Evolutionary conservation across 768 basidiomycete species (phyloP).

Genomic region (Leccinum truebloodii): DNA sequence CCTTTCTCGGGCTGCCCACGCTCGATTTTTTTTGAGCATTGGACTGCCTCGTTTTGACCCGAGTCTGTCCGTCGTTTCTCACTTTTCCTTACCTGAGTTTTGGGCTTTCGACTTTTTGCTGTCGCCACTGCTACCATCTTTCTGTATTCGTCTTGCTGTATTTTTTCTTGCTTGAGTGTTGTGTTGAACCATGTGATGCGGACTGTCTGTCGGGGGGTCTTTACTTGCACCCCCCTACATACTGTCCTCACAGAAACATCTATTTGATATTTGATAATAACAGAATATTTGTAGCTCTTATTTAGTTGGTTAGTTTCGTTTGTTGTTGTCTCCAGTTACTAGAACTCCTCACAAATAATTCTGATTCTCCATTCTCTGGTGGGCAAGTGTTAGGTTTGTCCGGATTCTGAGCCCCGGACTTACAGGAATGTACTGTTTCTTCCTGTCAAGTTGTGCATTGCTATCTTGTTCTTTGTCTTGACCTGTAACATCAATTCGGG

Average conservation of each 20-base stretch:
- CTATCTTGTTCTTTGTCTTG: too few relatives aligned
- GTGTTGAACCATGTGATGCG: not conserved
- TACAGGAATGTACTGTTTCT: too few relatives aligned
- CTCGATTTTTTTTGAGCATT: not conserved
- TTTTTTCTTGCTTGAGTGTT: not conserved
- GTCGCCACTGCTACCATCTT: not conserved
- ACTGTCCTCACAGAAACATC: not conserved
- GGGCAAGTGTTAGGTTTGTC: too few relatives aligned
- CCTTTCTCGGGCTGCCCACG: not conserved
- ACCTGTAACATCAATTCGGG: too few relatives aligned
- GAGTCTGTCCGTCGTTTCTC: not conserved
- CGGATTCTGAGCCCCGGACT: too few relatives aligned
- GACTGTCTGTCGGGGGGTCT: not conserved
- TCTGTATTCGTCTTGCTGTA: not conserved
- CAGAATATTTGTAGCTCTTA: not conserved
- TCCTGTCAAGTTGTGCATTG: too few relatives aligned
- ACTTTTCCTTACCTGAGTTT: not conserved
- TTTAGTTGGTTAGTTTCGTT: not conserved
- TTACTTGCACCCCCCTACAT: not conserved
- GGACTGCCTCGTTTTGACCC: not conserved
- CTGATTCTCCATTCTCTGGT: too few relatives aligned
- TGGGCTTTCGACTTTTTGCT: not conserved
- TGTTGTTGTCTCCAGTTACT: not conserved
- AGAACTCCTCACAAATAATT: not conserved
- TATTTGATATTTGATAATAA: not conserved